A percentile compares a stretch with the other conserved stretches of the same genome.
phyloP scores from a whole-genome alignment of 306 rosid genomes.

The Quercus berberidifolia region DNA sequence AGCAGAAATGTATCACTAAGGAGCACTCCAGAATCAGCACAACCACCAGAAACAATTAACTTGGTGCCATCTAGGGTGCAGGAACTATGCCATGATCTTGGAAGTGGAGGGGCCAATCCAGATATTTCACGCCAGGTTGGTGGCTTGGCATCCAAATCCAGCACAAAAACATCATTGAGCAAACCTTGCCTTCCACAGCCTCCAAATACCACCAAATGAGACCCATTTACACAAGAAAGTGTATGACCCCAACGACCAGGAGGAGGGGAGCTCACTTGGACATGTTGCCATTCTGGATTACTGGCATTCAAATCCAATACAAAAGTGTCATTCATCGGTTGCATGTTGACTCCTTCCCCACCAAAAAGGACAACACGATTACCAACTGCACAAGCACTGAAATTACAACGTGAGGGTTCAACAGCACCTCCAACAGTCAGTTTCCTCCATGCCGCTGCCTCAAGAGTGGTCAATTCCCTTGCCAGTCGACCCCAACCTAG shows the following conservation, averaged over 20 bases:
- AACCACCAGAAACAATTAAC: conserved; percentile 98
- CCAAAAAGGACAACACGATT: conserved; percentile 97
- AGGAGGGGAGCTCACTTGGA: conserved; percentile 98
- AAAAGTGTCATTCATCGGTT: conserved; percentile 98
- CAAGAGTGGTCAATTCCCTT: conserved; percentile 94
- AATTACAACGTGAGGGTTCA: conserved; percentile 97
- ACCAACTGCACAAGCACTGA: conserved; percentile 98
- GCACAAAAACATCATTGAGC: conserved; percentile 94
- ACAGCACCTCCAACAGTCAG: conserved; percentile 90
- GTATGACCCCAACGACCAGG: conserved; percentile 99
- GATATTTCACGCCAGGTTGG: conserved; percentile 99
- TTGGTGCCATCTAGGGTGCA: conserved; percentile 98
- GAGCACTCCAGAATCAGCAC: conserved; percentile 98
- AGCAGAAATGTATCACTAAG: conserved; percentile 94
- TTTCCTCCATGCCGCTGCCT: conserved; percentile 99
- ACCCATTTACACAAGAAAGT: conserved; percentile 93
- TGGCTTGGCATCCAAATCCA: conserved; percentile 92
- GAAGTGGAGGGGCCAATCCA: conserved; percentile 98
- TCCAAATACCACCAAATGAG: conserved; percentile 93
- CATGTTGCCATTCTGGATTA: conserved; percentile 96
- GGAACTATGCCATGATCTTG: conserved; percentile 99
- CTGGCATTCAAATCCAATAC: conserved; percentile 85
- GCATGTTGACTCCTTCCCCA: conserved; percentile 99
- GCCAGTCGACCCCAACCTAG: conserved; percentile 97
- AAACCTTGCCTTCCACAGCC: conserved; percentile 98